Base-by-base conservation (phyloP, 164 flowering plant genomes). In the Saururus chinensis region DNA sequence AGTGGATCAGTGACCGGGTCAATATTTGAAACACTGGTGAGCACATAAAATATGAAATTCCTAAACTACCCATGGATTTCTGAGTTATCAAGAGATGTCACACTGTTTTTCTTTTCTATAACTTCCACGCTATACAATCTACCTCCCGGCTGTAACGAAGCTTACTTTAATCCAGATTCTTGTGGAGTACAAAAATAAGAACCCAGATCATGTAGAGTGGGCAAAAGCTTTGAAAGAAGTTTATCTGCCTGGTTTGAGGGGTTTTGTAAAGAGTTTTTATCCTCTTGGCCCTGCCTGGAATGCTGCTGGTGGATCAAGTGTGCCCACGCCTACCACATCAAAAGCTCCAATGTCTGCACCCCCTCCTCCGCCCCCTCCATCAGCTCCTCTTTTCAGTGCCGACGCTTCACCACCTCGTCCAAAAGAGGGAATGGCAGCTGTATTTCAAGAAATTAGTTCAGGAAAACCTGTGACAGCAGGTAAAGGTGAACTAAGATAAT, bases 171-270 rank as follows among this genome's bases (percentile, higher is more conserved):
- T 68, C 23, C 71, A 93, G 99, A 66, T 95, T 70, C 97, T 95
- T 60, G 95, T 95, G 22, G 92, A 84, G 75, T 91, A 81, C 75
- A 87, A 60, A 77, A 87, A 55, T 68, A 91, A 89, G 76, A 96
- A 95, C 63, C 79, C 93, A 70, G 78, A 86, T 75, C 99, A 95
- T 70, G 88, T 89, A 41, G 97, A 88, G 70, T 95, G 99, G 99
- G 96, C 96, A 53, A 91, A 86, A 83, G 87, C 96, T 74, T 16
- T 91, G 71, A 95, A 91, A 77, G 99, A 91, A 74, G 86, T 95
- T 17, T 95, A 87, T 70, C 4, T 91, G 49, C 90, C 93, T 55
- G 96, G 97, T 57, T 77, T 95, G 77, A 86, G 93, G 75, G 92
- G 87, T 71, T 95, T 85, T 73, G 95, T 95, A 9, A 95, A 95